These are phyloP conservation scores for Penicillium hesseltinei DNA, from an alignment of 2,329 filamentous ascomycete species.

Conservation along the genomic window DNA sequence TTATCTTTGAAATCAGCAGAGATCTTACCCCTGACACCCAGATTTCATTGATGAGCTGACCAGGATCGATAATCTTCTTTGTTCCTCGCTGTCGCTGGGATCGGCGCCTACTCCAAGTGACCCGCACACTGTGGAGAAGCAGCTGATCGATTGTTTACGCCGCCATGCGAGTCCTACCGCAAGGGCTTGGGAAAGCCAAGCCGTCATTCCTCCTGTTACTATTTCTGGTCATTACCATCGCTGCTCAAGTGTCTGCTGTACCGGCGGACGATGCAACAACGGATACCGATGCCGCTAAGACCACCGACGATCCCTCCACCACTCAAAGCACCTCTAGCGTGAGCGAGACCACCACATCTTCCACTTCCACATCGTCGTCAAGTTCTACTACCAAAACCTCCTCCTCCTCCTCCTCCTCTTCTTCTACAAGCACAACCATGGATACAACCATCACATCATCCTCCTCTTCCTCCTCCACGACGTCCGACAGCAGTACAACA, in stretches of 20 bases:
- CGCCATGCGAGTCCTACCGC: constrained; percentile 21
- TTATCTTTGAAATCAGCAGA: not conserved
- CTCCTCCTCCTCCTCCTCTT: constrained; percentile 14
- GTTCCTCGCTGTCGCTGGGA: constrained; percentile 13
- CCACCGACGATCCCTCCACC: constrained; percentile 24
- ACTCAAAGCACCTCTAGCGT: constrained; percentile 22
- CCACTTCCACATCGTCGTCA: constrained; percentile 15
- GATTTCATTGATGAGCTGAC: not conserved
- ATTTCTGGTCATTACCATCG: constrained; percentile 14
- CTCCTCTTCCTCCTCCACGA: constrained; percentile 25
- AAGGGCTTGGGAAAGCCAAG: constrained; percentile 15
- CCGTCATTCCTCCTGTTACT: constrained; percentile 17
- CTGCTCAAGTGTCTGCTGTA: constrained; percentile 20
- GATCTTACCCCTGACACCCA: not conserved
- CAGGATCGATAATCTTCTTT: constrained; percentile 4
- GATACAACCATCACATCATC: constrained; percentile 20
- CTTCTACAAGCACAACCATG: constrained; percentile 18
- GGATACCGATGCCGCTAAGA: constrained; percentile 20
- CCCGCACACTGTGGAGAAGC: constrained; percentile 25
- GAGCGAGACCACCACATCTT: constrained; percentile 19
- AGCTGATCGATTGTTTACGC: constrained; percentile 19
- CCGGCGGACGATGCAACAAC: constrained; percentile 20
- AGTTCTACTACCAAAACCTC: constrained; percentile 12
- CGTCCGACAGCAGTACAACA: constrained; percentile 17
- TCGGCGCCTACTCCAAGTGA: constrained; percentile 20